These are phyloP conservation scores for Kodamaea lidongshanica DNA, from an alignment of 805 yeast genomes.

Conservation along the genomic window DNA sequence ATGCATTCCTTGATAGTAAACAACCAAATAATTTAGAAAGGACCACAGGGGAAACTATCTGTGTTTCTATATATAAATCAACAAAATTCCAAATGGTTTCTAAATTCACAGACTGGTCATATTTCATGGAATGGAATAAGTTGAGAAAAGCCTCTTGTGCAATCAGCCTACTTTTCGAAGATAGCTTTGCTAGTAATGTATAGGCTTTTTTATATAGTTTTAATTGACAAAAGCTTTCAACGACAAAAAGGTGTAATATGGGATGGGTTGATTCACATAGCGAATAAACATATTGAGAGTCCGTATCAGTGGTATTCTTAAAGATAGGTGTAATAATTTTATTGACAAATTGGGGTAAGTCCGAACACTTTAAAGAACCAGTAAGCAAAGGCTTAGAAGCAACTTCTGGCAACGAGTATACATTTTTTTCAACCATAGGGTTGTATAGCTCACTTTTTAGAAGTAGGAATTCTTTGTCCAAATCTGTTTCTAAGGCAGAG, in stretches of 20 bases:
- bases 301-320: constrained; percentile 5
- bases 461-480: constrained; percentile 1
- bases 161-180: background rate
- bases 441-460: constrained; percentile 14
- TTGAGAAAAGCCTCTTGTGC: constrained; percentile 8
- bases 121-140: constrained; percentile 6
- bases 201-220: constrained; percentile 22
- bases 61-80: background rate
- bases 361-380: constrained; percentile 22
- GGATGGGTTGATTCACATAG: constrained; percentile 20
- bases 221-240: constrained; percentile 22
- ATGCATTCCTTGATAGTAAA: constrained; percentile 1
- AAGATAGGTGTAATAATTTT: constrained; percentile 16
- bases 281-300: constrained; percentile 16
- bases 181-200: background rate
- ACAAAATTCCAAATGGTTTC: constrained; percentile 1
- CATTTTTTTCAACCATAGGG: constrained; percentile 24
- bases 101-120: background rate
- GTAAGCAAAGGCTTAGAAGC: constrained; percentile 21
- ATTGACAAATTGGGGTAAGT: constrained; percentile 26
- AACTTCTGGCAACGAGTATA: constrained; percentile 17
- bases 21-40: constrained; percentile 1
- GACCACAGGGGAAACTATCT: background rate
- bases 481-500: background rate
- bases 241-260: constrained; percentile 21